phyloP scores from a whole-genome alignment of 2,329 filamentous ascomycete species.

The Remersonia thermophila region DNA sequence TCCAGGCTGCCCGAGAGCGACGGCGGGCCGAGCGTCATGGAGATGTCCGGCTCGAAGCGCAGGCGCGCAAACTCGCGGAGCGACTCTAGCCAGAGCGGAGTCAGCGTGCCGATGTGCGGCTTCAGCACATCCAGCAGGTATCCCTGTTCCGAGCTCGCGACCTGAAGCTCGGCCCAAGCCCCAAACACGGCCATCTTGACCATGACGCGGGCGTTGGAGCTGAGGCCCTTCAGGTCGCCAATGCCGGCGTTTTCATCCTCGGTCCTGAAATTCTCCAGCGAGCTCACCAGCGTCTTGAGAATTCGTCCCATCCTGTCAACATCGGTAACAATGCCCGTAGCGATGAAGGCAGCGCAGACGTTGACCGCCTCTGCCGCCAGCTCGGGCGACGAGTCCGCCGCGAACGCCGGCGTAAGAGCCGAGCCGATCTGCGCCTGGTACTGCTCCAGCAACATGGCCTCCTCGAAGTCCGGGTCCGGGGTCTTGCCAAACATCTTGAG shows the following conservation, averaged over 20 bases:
- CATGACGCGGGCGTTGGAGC: conserved; percentile 95
- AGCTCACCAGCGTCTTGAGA: conserved; percentile 79
- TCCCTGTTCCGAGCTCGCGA: conserved; percentile 82
- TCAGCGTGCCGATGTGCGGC: conserved; percentile 79
- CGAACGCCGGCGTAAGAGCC: conserved; percentile 89
- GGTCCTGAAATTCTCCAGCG: conserved; percentile 80
- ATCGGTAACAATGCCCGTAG: conserved; percentile 93
- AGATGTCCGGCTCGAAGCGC: conserved; percentile 90
- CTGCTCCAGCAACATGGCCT: conserved; percentile 90
- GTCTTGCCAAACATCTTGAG: conserved; percentile 93
- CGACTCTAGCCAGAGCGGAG: conserved; percentile 87
- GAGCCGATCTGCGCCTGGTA: conserved; percentile 98
- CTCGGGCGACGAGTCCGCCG: conserved; percentile 88
- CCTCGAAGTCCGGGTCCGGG: conserved; percentile 93
- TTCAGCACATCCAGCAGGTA: conserved; percentile 82
- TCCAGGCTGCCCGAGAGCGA: conserved; percentile 78
- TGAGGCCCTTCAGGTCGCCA: conserved; percentile 82
- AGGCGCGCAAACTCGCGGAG: conserved; percentile 86
- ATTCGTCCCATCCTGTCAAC: conserved; percentile 98
- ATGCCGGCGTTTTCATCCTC: conserved; percentile 75
- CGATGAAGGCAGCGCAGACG: conserved; percentile 95
- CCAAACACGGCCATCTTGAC: conserved; percentile 96
- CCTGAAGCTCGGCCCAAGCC: conserved; percentile 93
- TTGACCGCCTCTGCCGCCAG: conserved; percentile 92
- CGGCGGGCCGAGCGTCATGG: conserved; percentile 71